Conservation (phyloP, 2,329 filamentous ascomycete genomes). For the Xylaria sp. region DNA sequence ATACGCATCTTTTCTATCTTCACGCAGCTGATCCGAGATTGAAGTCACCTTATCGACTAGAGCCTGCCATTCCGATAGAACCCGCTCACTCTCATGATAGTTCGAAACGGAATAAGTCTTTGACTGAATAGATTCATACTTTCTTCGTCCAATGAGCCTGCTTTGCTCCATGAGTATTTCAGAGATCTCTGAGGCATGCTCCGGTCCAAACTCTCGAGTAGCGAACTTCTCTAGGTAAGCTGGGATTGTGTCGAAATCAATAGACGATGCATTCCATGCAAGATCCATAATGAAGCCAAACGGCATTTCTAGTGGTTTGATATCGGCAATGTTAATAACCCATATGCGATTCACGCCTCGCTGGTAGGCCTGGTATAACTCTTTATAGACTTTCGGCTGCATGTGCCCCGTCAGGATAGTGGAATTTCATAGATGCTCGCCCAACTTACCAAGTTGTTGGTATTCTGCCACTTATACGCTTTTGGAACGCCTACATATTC, state of each 20-base stretch:
- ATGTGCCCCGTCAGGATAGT: background rate
- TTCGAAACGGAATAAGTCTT: conserved; percentile 68
- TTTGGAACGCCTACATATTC: conserved; percentile 63
- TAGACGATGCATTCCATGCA: conserved; percentile 64
- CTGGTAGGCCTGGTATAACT: conserved; percentile 70
- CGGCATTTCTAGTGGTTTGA: conserved; percentile 64
- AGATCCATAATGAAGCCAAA: conserved; percentile 49
- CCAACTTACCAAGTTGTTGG: conserved; percentile 67
- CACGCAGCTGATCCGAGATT: conserved; percentile 57
- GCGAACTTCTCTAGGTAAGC: conserved; percentile 61
- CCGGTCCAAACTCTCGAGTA: conserved; percentile 61
- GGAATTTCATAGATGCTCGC: too few species aligned
- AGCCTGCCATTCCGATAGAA: conserved; percentile 64
- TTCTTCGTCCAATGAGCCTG: conserved; percentile 60
- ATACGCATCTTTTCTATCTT: conserved; percentile 61
- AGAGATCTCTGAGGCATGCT: conserved; percentile 59
- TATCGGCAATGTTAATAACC: conserved; percentile 75
- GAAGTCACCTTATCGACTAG: conserved; percentile 58
- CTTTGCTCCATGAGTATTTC: conserved; percentile 65
- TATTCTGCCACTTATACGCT: conserved; percentile 71
- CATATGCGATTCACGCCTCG: conserved; percentile 70
- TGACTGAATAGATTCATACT: conserved; percentile 69
- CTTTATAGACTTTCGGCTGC: conserved; percentile 42
- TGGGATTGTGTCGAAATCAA: conserved; percentile 54
- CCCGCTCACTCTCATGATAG: conserved; percentile 68